phyloP scores from a whole-genome alignment of 441 rosid species.

The Populus tomentosa region DNA sequence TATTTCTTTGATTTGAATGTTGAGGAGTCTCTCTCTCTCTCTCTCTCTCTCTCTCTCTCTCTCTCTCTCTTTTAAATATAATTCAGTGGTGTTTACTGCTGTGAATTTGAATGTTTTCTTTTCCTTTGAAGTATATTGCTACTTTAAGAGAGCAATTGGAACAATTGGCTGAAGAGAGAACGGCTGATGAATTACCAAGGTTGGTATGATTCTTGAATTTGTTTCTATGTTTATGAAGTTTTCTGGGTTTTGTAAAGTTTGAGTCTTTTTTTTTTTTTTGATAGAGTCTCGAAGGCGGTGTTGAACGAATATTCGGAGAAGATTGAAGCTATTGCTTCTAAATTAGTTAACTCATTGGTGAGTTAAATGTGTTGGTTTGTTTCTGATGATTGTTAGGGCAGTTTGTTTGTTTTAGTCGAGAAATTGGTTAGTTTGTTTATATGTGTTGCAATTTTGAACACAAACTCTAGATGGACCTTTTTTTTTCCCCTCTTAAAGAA shows the following conservation, averaged over 20 bases:
- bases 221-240: not conserved
- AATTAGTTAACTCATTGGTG: conserved; percentile 41
- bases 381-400: not conserved
- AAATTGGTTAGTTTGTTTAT: not conserved
- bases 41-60: no score
- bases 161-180: conserved; percentile 65
- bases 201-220: conserved; percentile 12
- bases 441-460: not conserved
- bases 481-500: not conserved
- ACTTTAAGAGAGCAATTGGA: conserved; percentile 75
- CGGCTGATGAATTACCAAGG: conserved; percentile 76
- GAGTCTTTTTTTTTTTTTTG: conserved; percentile 5
- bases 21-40: not conserved
- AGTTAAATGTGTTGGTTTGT: conserved; percentile 5
- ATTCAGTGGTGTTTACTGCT: not conserved
- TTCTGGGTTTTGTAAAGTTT: not conserved
- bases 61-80: not conserved
- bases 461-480: not conserved
- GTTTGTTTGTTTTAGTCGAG: not conserved
- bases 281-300: conserved; percentile 62
- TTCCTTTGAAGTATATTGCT: conserved; percentile 63
- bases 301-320: conserved; percentile 62
- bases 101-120: not conserved
- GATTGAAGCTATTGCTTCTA: conserved; percentile 60
- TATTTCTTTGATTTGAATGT: not conserved